Percentiles rank a stretch among this genome's conserved stretches.
Conservation (phyloP, 306 rosid genomes). For the Calophaca sinica region DNA sequence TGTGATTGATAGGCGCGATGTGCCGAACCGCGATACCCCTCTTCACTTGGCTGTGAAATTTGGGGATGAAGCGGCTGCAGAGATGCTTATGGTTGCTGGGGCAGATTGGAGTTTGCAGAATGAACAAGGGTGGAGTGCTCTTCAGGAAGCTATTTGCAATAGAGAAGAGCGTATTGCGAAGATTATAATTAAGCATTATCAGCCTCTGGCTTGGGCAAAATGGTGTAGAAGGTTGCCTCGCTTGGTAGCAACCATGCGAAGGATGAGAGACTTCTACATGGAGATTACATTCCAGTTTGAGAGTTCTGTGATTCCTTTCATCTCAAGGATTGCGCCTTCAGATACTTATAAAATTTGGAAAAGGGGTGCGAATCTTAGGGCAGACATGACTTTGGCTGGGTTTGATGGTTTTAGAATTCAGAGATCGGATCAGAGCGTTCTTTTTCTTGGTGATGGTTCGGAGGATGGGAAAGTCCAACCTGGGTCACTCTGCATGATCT, state of each 20-base stretch:
- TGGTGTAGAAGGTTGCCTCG: constrained; percentile 99
- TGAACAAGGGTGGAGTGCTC: constrained; percentile 98
- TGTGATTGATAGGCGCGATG: constrained; percentile 87
- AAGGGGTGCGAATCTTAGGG: constrained; percentile 95
- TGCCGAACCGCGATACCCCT: constrained; percentile 88
- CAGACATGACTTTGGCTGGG: constrained; percentile 99
- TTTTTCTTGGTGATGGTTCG: constrained; percentile 91
- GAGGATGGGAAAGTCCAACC: constrained; percentile 86
- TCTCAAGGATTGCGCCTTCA: constrained; percentile 96
- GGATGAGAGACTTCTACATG: constrained; percentile 99
- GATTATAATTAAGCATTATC: constrained; percentile 87
- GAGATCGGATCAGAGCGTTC: constrained; percentile 91
- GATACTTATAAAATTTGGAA: constrained; percentile 99
- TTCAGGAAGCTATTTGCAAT: constrained; percentile 94
- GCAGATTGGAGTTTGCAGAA: constrained; percentile 99
- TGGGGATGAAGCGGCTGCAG: constrained; percentile 79
- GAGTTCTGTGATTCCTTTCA: constrained; percentile 98
- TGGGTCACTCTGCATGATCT: constrained; percentile 94
- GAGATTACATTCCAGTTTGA: constrained; percentile 97
- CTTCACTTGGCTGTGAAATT: constrained; percentile 94
- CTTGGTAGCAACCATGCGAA: constrained; percentile 78
- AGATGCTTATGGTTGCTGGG: constrained; percentile 94
- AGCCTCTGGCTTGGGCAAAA: constrained; percentile 98
- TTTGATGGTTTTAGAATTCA: constrained; percentile 96
- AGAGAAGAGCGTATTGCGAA: constrained; percentile 87